A percentile compares a stretch with the other conserved stretches of the same genome.
These are phyloP conservation scores for Zygnema circumcarinatum DNA, from an alignment of 139 green algal species.

Conservation along the genomic window DNA sequence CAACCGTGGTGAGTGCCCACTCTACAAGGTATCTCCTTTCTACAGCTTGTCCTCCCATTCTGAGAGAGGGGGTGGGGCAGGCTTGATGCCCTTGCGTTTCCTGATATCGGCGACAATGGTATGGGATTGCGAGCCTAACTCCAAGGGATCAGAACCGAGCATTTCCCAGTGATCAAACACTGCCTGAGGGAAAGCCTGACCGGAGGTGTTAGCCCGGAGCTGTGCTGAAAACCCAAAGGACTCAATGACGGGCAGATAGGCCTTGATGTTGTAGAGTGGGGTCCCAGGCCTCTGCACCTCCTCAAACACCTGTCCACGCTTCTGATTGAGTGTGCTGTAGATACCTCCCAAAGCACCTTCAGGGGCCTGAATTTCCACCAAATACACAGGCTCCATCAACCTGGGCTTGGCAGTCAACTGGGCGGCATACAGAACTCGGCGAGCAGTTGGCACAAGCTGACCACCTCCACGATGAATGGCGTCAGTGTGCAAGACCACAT, in stretches of 20 bases:
- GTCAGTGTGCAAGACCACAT: slow-evolving; percentile 97
- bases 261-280: slow-evolving; percentile 99
- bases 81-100: slow-evolving; percentile 97
- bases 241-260: slow-evolving; percentile 96
- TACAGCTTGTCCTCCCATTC: slow-evolving; percentile 99
- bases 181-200: slow-evolving; percentile 97
- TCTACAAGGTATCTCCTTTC: not conserved
- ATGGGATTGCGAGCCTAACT: slow-evolving; percentile 75
- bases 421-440: slow-evolving; percentile 92
- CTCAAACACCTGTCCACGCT: slow-evolving; percentile 98
- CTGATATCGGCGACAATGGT: slow-evolving; percentile 86
- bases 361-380: slow-evolving; percentile 99
- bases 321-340: slow-evolving; percentile 97
- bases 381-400: slow-evolving; percentile 96
- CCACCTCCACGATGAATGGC: slow-evolving; percentile 98
- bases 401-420: slow-evolving; percentile 89
- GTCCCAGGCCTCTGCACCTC: slow-evolving; percentile 95
- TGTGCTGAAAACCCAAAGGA: slow-evolving; percentile 97
- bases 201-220: slow-evolving; percentile 92
- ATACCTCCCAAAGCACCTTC: slow-evolving; percentile 93
- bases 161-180: slow-evolving; percentile 99
- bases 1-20: too few relatives aligned
- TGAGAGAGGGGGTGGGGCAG: slow-evolving; percentile 71
- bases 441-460: slow-evolving; percentile 98
- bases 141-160: slow-evolving; percentile 82